A percentile compares a stretch with the other conserved stretches of the same genome.
Conservation (phyloP, 306 rosid genomes). For the Vigna mungo region DNA sequence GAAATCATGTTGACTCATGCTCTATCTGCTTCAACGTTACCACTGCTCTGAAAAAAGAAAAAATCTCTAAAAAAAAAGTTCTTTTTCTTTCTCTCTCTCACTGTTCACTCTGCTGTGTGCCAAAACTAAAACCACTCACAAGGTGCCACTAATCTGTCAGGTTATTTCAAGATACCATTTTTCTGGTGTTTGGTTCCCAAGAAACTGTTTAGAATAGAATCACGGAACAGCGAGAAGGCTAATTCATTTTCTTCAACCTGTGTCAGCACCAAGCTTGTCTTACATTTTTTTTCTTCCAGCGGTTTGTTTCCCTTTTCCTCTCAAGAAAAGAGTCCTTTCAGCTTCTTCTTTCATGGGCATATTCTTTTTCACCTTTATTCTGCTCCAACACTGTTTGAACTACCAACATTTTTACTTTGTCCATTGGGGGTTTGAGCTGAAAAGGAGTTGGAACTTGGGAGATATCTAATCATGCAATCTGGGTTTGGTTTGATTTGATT, state of each 20-base stretch:
- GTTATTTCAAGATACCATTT: slow-evolving; percentile 40
- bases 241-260: slow-evolving; percentile 22
- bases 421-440: slow-evolving; percentile 32
- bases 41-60: slow-evolving; percentile 36
- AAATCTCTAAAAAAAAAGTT: neutral
- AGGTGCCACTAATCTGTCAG: slow-evolving; percentile 43
- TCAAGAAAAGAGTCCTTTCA: slow-evolving; percentile 25
- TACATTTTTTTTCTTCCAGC: slow-evolving; percentile 1
- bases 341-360: slow-evolving; percentile 26
- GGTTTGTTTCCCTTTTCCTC: slow-evolving; percentile 23
- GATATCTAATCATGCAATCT: slow-evolving; percentile 41
- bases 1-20: slow-evolving; percentile 70
- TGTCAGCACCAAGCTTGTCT: slow-evolving; percentile 14
- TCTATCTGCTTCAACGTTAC: slow-evolving; percentile 60
- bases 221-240: slow-evolving; percentile 22
- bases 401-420: slow-evolving; percentile 1
- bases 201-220: slow-evolving; percentile 45
- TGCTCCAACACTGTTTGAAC: slow-evolving; percentile 26
- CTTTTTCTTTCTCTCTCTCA: neutral
- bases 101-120: slow-evolving; percentile 50
- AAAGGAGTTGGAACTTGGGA: slow-evolving; percentile 26
- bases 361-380: slow-evolving; percentile 12
- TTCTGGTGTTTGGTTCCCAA: slow-evolving; percentile 53
- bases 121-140: slow-evolving; percentile 47
- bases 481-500: slow-evolving; percentile 39